Percentiles rank a stretch among this genome's conserved stretches.
phyloP scores from a whole-genome alignment of 495 filamentous ascomycete genomes.

The Aspergillus funiculosus region DNA sequence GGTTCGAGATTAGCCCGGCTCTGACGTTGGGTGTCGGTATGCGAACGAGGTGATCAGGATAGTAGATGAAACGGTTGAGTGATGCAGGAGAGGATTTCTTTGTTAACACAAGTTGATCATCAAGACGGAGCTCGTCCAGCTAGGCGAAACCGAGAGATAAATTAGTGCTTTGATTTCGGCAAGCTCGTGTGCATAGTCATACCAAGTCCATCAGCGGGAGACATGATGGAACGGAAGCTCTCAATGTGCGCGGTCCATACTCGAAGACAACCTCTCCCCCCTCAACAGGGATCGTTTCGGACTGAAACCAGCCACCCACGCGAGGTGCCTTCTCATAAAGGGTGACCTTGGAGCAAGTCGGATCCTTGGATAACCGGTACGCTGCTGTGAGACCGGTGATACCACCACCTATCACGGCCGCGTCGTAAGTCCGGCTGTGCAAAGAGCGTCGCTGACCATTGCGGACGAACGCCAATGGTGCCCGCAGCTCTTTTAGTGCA shows the following conservation, averaged over 20 bases:
- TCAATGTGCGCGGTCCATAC: slow-evolving; percentile 75
- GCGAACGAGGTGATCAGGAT: slow-evolving; percentile 78
- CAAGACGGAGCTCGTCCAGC: slow-evolving; percentile 59
- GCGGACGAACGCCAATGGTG: slow-evolving; percentile 17
- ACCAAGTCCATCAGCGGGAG: slow-evolving; percentile 54
- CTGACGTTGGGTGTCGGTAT: slow-evolving; percentile 47
- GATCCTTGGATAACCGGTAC: slow-evolving; percentile 59
- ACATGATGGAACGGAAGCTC: slow-evolving; percentile 44
- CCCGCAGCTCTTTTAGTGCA: slow-evolving; percentile 16
- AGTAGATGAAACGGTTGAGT: slow-evolving; percentile 79
- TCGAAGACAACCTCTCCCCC: slow-evolving; percentile 67
- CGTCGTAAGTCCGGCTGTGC: slow-evolving; percentile 34
- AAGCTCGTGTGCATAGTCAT: slow-evolving; percentile 11
- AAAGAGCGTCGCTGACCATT: slow-evolving; percentile 18
- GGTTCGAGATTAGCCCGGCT: slow-evolving; percentile 21
- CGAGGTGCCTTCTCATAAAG: slow-evolving; percentile 66
- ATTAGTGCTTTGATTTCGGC: background rate
- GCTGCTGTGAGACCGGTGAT: slow-evolving; percentile 85
- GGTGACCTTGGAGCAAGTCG: slow-evolving; percentile 59
- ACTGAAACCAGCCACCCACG: slow-evolving; percentile 81
- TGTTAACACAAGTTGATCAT: slow-evolving; percentile 56
- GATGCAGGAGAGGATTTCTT: slow-evolving; percentile 44
- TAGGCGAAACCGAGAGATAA: slow-evolving; percentile 27
- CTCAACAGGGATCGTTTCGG: slow-evolving; percentile 57
- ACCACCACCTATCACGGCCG: slow-evolving; percentile 79